A percentile compares a stretch with the other conserved stretches of the same genome.
Conservation (phyloP, 169 alveolate genomes). For the Fabrea salina region DNA sequence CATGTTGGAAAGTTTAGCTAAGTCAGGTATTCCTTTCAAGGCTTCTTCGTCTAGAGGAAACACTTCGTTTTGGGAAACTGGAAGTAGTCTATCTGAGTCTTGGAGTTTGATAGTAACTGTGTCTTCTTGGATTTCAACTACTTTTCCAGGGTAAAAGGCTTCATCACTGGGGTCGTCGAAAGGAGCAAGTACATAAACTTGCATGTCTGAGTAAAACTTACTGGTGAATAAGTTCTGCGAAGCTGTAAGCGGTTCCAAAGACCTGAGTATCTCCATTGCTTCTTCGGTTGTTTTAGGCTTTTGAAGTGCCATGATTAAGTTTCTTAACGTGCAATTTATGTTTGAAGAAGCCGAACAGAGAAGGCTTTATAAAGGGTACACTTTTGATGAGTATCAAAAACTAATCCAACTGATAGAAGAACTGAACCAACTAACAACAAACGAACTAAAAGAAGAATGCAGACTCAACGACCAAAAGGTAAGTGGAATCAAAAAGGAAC, state of each 20-base stretch:
- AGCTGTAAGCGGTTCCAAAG: background rate
- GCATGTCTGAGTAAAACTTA: background rate
- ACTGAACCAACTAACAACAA: background rate
- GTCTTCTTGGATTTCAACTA: background rate
- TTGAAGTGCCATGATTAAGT: background rate
- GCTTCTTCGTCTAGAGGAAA: conserved; percentile 16
- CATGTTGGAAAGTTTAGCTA: conserved; percentile 43
- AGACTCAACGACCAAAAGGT: conserved; percentile 39
- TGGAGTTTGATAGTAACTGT: background rate
- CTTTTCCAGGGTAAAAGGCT: background rate
- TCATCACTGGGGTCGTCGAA: background rate
- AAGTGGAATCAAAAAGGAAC: conserved; percentile 47
- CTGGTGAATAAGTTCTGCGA: no score
- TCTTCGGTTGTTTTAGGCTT: background rate
- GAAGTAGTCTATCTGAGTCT: background rate
- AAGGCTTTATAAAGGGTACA: no score
- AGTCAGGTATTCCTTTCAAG: conserved; percentile 59
- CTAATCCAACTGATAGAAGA: conserved; percentile 9
- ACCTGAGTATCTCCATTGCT: background rate
- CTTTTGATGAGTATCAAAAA: conserved; percentile 18
- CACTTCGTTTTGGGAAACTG: background rate
- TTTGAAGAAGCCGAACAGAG: no score
- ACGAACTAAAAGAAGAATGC: conserved; percentile 14
- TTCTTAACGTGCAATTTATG: background rate
- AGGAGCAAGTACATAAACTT: background rate